These are phyloP conservation scores for Zoysia matrella DNA, from an alignment of 202 grass and related monocot species.

Conservation along the genomic window DNA sequence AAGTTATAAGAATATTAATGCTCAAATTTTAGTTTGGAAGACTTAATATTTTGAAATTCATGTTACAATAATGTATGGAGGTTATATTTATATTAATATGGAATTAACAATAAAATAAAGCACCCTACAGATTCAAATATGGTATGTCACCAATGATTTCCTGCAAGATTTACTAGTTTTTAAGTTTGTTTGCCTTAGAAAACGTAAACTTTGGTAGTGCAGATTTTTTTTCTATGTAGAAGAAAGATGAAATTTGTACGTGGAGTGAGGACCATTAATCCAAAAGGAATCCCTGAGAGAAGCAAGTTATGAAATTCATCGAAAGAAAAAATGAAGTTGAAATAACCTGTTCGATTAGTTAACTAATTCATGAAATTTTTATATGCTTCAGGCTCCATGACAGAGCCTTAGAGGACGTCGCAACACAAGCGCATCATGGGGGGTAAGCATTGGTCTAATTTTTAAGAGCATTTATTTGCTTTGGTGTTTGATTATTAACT, in stretches of 20 bases:
- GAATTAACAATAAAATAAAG: neutral
- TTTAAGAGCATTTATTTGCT: neutral
- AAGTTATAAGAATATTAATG: neutral
- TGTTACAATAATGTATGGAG: neutral
- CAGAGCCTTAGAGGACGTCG: neutral
- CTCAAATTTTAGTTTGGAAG: neutral
- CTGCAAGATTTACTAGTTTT: neutral
- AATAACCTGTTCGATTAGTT: neutral
- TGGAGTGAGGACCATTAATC: neutral
- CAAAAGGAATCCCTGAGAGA: neutral
- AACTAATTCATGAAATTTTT: neutral
- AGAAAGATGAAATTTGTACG: neutral
- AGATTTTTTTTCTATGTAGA: neutral
- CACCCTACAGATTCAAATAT: neutral
- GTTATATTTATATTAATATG: neutral
- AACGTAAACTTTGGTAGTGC: neutral
- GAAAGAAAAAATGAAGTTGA: neutral
- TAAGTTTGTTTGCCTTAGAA: neutral
- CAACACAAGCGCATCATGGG: neutral
- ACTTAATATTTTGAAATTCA: neutral
- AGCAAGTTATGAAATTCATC: neutral
- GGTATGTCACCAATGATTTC: neutral
- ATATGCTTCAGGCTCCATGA: neutral
- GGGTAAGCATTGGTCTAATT: constrained; percentile 1
- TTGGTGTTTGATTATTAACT: neutral